Conservation (phyloP, 164 flowering plant genomes). For the Brasenia schreberi region DNA sequence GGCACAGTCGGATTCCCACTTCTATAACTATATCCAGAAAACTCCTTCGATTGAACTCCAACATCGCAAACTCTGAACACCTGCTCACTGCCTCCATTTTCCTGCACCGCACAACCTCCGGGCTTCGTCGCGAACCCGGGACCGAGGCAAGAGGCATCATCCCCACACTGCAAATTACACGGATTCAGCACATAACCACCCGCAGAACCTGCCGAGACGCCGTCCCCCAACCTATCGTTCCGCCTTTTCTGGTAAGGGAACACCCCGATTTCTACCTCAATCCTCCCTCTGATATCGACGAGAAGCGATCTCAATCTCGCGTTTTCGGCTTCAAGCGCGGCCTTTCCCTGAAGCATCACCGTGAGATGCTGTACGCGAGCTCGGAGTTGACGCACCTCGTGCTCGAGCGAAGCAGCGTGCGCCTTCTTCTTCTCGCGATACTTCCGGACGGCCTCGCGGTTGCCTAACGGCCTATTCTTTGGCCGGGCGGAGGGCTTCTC, state of each 20-base stretch:
- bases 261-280: conserved; percentile 94
- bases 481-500: conserved; percentile 24
- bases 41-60: conserved; percentile 21
- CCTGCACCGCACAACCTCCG: conserved; percentile 5
- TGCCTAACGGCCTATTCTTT: conserved; percentile 69
- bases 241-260: conserved; percentile 66
- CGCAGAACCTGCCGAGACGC: conserved; percentile 16
- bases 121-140: conserved; percentile 35
- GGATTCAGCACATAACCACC: conserved; percentile 46
- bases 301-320: conserved; percentile 88
- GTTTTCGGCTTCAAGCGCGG: conserved; percentile 75
- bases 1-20: conserved; percentile 11
- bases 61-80: conserved; percentile 47
- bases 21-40: conserved; percentile 26
- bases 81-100: conserved; percentile 24
- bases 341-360: conserved; percentile 83
- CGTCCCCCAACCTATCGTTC: conserved; percentile 10
- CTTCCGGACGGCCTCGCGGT: conserved; percentile 91
- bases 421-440: conserved; percentile 97
- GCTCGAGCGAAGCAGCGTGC: conserved; percentile 73
- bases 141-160: conserved; percentile 61
- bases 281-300: conserved; percentile 90
- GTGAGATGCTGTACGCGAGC: conserved; percentile 65
- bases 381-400: conserved; percentile 63
- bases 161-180: conserved; percentile 44